phyloP scores from a whole-genome alignment of 73 alveolate species.

The Symbiodinium natans region DNA sequence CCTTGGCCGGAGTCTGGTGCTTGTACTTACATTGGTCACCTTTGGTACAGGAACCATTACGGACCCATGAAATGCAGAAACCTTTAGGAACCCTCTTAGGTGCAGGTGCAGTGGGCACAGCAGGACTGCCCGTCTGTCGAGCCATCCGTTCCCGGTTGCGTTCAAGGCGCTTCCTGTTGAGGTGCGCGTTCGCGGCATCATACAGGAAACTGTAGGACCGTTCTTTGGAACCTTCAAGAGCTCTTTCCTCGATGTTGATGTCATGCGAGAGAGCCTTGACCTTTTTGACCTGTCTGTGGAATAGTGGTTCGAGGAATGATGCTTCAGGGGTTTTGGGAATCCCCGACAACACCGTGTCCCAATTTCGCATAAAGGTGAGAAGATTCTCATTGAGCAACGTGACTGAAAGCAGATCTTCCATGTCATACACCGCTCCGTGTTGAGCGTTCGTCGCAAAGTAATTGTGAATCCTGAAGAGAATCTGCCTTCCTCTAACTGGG shows the following conservation, averaged over 20 bases:
- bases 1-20: background rate
- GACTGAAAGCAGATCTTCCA: background rate
- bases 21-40: background rate
- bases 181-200: background rate
- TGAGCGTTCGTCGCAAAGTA: background rate
- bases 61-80: background rate
- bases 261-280: background rate
- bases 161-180: background rate
- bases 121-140: background rate
- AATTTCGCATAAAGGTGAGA: background rate
- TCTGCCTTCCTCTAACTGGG: background rate
- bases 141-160: conserved; percentile 21
- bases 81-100: background rate
- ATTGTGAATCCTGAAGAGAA: background rate
- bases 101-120: background rate
- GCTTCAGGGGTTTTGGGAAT: background rate
- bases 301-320: background rate
- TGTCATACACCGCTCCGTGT: background rate
- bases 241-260: background rate
- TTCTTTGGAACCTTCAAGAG: background rate
- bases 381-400: background rate
- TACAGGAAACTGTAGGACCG: background rate
- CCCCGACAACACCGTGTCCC: background rate
- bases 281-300: background rate
- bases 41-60: background rate